Conservation (phyloP, 2,329 filamentous ascomycete species). For the Botryotinia convoluta region DNA sequence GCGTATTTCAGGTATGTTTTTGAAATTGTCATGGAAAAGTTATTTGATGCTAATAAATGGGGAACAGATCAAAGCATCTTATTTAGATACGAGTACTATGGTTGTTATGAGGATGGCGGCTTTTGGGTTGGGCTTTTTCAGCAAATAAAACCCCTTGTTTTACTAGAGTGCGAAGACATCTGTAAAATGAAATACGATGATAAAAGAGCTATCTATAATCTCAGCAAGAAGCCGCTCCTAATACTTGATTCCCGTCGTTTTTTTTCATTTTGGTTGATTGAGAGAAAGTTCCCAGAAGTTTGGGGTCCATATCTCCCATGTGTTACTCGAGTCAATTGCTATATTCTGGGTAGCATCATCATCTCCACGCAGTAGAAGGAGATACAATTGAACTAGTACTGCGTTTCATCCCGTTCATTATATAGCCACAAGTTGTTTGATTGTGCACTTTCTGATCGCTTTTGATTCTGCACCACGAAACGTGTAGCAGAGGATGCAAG, state of each 20-base stretch:
- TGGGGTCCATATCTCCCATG: neutral
- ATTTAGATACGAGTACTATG: constrained; percentile 47
- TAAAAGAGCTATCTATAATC: neutral
- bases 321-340: neutral
- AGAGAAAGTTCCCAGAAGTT: neutral
- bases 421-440: neutral
- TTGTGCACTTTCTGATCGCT: neutral
- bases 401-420: too few relatives aligned
- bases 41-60: constrained; percentile 25
- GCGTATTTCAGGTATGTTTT: constrained; percentile 81
- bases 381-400: neutral
- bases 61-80: constrained; percentile 62
- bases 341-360: neutral
- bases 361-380: neutral
- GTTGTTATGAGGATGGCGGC: constrained; percentile 17
- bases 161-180: constrained; percentile 33
- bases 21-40: constrained; percentile 1
- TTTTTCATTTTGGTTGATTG: neutral
- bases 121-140: constrained; percentile 21
- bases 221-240: neutral
- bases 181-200: constrained; percentile 30
- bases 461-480: neutral
- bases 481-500: neutral
- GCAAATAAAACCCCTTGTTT: constrained; percentile 29
- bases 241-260: neutral